A percentile compares a stretch with the other conserved stretches of the same genome.
Conservation (phyloP, 305 asterid species). For the Stenogyne calaminthoides region DNA sequence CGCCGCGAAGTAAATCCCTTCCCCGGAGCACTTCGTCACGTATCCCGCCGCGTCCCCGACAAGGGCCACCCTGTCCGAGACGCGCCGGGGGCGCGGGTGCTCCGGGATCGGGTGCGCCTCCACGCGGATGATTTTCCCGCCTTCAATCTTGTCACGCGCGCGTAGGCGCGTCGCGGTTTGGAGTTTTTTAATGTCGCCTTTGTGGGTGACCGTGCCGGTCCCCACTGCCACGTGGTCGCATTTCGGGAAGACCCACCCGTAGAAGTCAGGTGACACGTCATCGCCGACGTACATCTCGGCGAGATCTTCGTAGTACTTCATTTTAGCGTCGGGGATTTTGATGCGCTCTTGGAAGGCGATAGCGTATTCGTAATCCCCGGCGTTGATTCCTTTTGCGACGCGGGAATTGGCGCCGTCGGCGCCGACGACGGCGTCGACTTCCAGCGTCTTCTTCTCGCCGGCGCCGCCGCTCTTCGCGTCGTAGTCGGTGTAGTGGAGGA, state of each 20-base stretch:
- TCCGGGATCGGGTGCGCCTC: constrained; percentile 98
- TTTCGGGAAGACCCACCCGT: constrained; percentile 96
- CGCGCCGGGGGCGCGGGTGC: constrained; percentile 81
- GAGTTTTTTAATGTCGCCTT: constrained; percentile 73
- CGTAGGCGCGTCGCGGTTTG: constrained; percentile 73
- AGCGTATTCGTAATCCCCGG: constrained; percentile 95
- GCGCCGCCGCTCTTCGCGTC: constrained; percentile 56
- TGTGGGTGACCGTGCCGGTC: constrained; percentile 87
- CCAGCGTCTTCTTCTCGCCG: constrained; percentile 66
- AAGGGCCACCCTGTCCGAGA: constrained; percentile 73
- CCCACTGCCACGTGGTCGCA: constrained; percentile 97
- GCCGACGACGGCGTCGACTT: constrained; percentile 90
- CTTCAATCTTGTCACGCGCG: constrained; percentile 73
- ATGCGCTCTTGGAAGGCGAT: constrained; percentile 92
- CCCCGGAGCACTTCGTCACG: constrained; percentile 94
- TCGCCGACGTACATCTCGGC: constrained; percentile 98
- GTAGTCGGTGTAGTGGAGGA: constrained; percentile 68
- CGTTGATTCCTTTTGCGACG: constrained; percentile 74
- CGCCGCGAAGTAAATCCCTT: constrained; percentile 93
- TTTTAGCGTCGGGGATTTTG: constrained; percentile 69
- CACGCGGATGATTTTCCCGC: constrained; percentile 83
- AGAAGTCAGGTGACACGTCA: constrained; percentile 88
- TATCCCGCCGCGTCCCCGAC: constrained; percentile 98
- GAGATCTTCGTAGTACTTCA: constrained; percentile 78
- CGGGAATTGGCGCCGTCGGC: constrained; percentile 96